These are phyloP conservation scores for Epichloe coenophiala DNA, from an alignment of 2,329 filamentous ascomycete genomes.

Conservation along the genomic window DNA sequence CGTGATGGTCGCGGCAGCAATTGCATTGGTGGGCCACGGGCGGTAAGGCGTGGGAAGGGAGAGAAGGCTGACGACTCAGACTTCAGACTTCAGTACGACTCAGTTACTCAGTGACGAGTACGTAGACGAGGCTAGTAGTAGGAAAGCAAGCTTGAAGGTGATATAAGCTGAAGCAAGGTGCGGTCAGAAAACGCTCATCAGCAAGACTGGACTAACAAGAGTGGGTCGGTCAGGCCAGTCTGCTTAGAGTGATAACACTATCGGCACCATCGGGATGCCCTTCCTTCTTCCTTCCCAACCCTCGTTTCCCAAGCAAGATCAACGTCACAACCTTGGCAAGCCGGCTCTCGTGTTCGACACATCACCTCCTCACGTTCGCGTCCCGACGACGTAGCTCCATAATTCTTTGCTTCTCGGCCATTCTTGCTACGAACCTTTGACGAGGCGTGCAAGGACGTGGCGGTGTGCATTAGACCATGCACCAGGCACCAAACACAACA, in stretches of 20 bases:
- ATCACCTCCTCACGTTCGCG: neutral
- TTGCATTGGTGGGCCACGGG: slow-evolving; percentile 6
- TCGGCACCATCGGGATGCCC: too few relatives aligned
- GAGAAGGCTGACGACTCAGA: neutral
- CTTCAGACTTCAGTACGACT: too few relatives aligned
- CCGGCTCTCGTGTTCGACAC: neutral
- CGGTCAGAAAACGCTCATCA: neutral
- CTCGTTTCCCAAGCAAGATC: neutral
- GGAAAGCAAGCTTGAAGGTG: too few relatives aligned
- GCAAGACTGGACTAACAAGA: neutral
- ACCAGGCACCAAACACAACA: neutral
- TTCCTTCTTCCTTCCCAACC: neutral
- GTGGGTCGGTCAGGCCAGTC: neutral
- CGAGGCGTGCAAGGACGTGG: neutral
- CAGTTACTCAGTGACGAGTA: too few relatives aligned
- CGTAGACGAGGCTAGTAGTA: too few relatives aligned
- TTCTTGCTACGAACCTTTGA: neutral
- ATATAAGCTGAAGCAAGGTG: neutral
- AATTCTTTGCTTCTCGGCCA: neutral
- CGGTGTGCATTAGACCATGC: slow-evolving; percentile 5
- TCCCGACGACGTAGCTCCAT: neutral
- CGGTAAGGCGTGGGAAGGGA: neutral
- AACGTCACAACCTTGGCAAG: neutral
- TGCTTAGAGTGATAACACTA: too few relatives aligned
- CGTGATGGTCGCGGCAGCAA: slow-evolving; percentile 5